Evolutionary conservation across 768 basidiomycete genomes (phyloP).

Genomic region (Goffeauzyma gilvescens): DNA sequence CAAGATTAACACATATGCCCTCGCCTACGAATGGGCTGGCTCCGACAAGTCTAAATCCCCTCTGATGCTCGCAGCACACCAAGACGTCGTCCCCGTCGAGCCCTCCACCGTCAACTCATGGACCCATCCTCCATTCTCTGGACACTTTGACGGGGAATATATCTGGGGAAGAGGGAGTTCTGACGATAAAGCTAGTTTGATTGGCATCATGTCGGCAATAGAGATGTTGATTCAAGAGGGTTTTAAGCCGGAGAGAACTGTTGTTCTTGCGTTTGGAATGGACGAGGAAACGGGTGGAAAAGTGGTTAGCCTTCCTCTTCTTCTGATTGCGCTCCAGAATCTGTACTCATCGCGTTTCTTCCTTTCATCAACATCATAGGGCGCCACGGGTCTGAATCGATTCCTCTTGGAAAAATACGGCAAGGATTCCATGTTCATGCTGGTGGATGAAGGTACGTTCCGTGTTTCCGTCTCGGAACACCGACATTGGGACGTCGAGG

Average conservation of each 20-base stretch:
- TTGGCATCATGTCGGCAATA: slow-evolving; percentile 26
- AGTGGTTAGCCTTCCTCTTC: slow-evolving; percentile 16
- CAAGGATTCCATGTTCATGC: slow-evolving; percentile 20
- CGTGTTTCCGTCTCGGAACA: too few species aligned
- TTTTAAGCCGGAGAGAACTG: slow-evolving; percentile 18
- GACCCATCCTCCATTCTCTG: slow-evolving; percentile 22
- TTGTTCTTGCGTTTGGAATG: slow-evolving; percentile 22
- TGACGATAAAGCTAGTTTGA: slow-evolving; percentile 27
- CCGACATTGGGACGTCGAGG: too few species aligned
- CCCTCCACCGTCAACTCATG: slow-evolving; percentile 17
- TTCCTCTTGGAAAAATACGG: slow-evolving; percentile 26
- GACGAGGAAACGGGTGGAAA: slow-evolving; percentile 28
- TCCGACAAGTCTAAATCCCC: slow-evolving; percentile 47
- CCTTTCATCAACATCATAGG: too few species aligned
- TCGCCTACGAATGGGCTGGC: slow-evolving; percentile 55
- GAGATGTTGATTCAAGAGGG: slow-evolving; percentile 18
- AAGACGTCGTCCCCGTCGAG: slow-evolving; percentile 29
- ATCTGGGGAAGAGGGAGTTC: slow-evolving; percentile 29
- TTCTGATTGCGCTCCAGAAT: too few species aligned
- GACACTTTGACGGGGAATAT: slow-evolving; percentile 18
- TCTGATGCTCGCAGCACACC: slow-evolving; percentile 36
- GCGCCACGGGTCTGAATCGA: slow-evolving; percentile 13
- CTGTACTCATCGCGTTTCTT: too few species aligned
- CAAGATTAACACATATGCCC: slow-evolving; percentile 55
- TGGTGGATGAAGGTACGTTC: slow-evolving; percentile 28